Base-by-base conservation (phyloP, 2,329 filamentous ascomycete genomes). In the Neurospora sp. region DNA sequence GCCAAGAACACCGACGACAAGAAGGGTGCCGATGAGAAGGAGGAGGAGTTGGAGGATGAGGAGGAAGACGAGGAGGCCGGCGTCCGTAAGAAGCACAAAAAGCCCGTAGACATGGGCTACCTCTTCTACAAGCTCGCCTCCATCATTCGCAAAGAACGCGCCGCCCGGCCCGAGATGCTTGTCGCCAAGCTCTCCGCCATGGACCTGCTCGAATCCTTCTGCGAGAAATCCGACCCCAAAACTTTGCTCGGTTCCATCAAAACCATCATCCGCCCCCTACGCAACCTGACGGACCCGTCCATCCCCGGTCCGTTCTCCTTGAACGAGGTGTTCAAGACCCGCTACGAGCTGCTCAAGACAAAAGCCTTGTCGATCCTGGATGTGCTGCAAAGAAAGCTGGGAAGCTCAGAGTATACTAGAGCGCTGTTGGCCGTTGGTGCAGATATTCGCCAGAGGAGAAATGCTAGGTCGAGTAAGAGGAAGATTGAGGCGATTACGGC, bases 401-500 rank as follows among this genome's bases (percentile, higher is more conserved):
- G 95, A 52, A 92, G 91, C 1, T 87, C 89, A 0, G 88, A 88
- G 72, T 99, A 94, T 81, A 89, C 94, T n/a, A 84, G 85, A 69
- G 85, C 90, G 66, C 84, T 98, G 77, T 80, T 92, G 46, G 86
- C 86, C 52, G 92, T 96, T 6, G 88, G 92, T 71, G 23, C 89
- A 91, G 68, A 85, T 17, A 89, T 96, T n/a, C 87, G 87, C 76
- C 85, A 86, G 73, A 88, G 90, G 76, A 85, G 96, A 74, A 88
- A 92, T 77, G 87, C 89, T 76, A 84, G 96, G 73, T 88, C 91
- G 69, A 88, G 86, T 73, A 99, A 99, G 87, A 87, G 96, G 76
- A 92, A 92, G 81, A 92, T 98, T 73, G 94, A 96, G 78, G 92
- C 92, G 11, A 89, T 99, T 33, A 87, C 87, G 67, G 88, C 91